A percentile compares a stretch with the other conserved stretches of the same genome.
phyloP scores from a whole-genome alignment of 495 filamentous ascomycete species.

The Geoglossum glabrum region DNA sequence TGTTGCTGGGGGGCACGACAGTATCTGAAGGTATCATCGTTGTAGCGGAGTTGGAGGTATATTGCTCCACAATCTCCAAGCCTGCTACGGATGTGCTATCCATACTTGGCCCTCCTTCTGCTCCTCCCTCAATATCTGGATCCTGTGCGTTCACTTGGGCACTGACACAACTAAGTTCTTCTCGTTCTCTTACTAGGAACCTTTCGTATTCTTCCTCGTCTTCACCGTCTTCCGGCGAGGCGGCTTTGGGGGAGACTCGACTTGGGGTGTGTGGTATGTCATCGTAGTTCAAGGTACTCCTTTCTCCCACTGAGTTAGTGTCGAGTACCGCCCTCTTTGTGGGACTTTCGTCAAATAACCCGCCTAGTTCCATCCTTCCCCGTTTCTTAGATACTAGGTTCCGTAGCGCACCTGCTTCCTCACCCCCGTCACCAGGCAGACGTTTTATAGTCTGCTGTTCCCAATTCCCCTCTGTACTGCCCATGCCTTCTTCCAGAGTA shows the following conservation, averaged over 20 bases:
- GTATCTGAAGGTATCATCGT: too few relatives aligned
- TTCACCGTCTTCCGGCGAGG: not conserved
- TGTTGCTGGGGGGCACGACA: not conserved
- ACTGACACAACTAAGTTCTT: not conserved
- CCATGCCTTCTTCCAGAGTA: not conserved
- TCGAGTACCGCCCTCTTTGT: not conserved
- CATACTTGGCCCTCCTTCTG: not conserved
- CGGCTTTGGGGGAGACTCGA: not conserved
- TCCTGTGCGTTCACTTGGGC: not conserved
- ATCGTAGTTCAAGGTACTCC: not conserved
- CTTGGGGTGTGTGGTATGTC: not conserved
- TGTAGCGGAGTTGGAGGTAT: not conserved
- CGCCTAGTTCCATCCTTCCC: not conserved
- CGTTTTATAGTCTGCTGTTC: not conserved
- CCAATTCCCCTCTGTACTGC: not conserved
- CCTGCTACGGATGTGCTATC: not conserved
- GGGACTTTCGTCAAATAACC: not conserved
- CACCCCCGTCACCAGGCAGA: not conserved
- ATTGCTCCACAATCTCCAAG: not conserved
- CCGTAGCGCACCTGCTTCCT: not conserved
- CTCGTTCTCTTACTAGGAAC: conserved; percentile 2
- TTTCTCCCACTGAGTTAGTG: not conserved
- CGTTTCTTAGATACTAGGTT: not conserved
- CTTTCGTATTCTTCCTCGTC: conserved; percentile 6
- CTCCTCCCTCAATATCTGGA: not conserved